A percentile compares a stretch with the other conserved stretches of the same genome.
Conservation (phyloP, 2,329 filamentous ascomycete species). For the Niveomyces coronatus region DNA sequence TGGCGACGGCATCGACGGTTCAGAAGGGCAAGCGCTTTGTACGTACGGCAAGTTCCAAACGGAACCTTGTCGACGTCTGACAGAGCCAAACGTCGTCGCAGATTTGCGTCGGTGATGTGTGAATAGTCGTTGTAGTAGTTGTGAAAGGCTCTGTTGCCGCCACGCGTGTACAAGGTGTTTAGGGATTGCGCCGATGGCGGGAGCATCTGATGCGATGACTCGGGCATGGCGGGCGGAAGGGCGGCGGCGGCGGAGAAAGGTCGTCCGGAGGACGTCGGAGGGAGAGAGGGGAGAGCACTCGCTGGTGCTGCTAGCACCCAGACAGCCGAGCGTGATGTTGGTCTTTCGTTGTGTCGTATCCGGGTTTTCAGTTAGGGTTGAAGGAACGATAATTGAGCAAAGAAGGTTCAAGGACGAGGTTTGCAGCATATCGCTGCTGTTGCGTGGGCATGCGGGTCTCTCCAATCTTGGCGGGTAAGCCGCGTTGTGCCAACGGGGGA, state of each 20-base stretch:
- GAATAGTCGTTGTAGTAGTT: slow-evolving; percentile 64
- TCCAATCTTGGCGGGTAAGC: no score
- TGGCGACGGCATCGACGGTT: no score
- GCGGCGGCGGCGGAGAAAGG: background rate
- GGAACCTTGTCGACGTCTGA: slow-evolving; percentile 72
- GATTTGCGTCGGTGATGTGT: slow-evolving; percentile 60
- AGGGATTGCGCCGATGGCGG: slow-evolving; percentile 28
- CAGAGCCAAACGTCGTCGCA: slow-evolving; percentile 63
- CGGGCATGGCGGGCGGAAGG: slow-evolving; percentile 3
- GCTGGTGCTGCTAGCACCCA: no score
- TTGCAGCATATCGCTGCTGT: no score
- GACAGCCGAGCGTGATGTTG: no score
- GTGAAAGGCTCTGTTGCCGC: slow-evolving; percentile 60
- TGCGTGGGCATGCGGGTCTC: no score
- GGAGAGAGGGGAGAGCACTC: background rate
- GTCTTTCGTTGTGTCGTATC: no score
- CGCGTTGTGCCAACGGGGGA: no score
- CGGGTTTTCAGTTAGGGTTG: no score
- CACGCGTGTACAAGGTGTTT: slow-evolving; percentile 34
- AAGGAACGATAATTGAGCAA: no score
- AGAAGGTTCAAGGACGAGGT: no score
- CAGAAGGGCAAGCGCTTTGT: no score
- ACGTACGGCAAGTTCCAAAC: slow-evolving; percentile 58
- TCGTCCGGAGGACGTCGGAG: background rate
- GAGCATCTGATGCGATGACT: slow-evolving; percentile 27